A percentile compares a stretch with the other conserved stretches of the same genome.
phyloP scores from a whole-genome alignment of 108 stramenopile species.

The Cylindrotheca fusiformis region DNA sequence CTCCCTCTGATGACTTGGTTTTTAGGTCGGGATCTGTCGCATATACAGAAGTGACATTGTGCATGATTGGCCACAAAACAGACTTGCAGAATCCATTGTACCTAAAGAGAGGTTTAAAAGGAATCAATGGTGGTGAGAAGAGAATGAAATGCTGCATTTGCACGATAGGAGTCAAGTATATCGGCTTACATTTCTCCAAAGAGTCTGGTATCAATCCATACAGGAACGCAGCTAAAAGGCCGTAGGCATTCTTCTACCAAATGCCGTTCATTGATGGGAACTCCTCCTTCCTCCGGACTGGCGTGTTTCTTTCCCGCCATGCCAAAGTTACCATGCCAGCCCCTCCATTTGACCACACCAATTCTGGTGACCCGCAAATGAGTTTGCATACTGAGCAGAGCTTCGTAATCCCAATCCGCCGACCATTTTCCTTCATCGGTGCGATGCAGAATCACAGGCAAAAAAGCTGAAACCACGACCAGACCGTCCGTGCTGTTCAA shows the following conservation, averaged over 20 bases:
- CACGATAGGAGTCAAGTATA: too few species aligned
- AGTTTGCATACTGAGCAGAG: slow-evolving; percentile 90
- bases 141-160: too few species aligned
- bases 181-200: slow-evolving; percentile 87
- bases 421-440: slow-evolving; percentile 62
- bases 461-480: slow-evolving; percentile 85
- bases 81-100: slow-evolving; percentile 97
- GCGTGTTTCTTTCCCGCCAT: slow-evolving; percentile 3
- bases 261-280: slow-evolving; percentile 76
- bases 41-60: slow-evolving; percentile 91
- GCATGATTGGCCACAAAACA: slow-evolving; percentile 94
- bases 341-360: slow-evolving; percentile 91
- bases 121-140: too few species aligned
- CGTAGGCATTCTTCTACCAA: slow-evolving; percentile 86
- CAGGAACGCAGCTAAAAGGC: slow-evolving; percentile 94
- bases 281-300: slow-evolving; percentile 60
- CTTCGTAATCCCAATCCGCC: slow-evolving; percentile 96
- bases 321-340: slow-evolving; percentile 83
- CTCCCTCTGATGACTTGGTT: background rate
- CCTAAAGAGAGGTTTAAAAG: slow-evolving; percentile 23
- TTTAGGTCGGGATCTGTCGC: slow-evolving; percentile 39
- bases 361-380: slow-evolving; percentile 90
- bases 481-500: slow-evolving; percentile 82
- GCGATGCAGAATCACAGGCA: slow-evolving; percentile 81
- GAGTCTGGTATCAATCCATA: slow-evolving; percentile 85